Evolutionary conservation across 257 asterid genomes (phyloP).

Genomic region (Ajuga chamaepitys): DNA sequence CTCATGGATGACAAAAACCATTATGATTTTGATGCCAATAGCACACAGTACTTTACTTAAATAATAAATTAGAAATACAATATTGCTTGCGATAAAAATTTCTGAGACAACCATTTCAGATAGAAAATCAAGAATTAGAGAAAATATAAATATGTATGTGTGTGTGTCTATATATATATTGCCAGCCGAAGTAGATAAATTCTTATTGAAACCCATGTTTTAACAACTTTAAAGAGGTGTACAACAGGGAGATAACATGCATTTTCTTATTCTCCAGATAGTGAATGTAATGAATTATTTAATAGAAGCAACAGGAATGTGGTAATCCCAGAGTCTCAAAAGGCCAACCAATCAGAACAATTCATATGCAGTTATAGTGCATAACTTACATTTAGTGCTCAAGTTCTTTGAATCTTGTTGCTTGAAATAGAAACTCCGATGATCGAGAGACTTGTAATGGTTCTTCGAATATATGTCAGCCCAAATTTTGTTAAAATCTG

Average conservation of each 20-base stretch:
- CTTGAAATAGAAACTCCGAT: slow-evolving; percentile 65
- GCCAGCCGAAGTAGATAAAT: neutral
- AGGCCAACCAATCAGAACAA: neutral
- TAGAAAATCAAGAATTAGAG: neutral
- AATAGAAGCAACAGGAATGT: neutral
- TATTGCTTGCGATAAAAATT: neutral
- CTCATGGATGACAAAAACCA: neutral
- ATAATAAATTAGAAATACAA: neutral
- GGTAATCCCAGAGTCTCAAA: neutral
- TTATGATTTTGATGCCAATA: neutral
- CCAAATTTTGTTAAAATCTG: slow-evolving; percentile 63
- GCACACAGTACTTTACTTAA: neutral
- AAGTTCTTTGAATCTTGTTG: slow-evolving; percentile 68
- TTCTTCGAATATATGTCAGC: slow-evolving; percentile 62
- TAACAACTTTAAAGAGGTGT: too few species aligned
- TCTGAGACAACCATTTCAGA: neutral
- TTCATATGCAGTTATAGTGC: neutral
- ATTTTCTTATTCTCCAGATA: neutral
- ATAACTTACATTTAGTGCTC: slow-evolving; percentile 63
- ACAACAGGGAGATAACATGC: neutral
- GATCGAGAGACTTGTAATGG: slow-evolving; percentile 63
- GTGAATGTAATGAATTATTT: neutral
- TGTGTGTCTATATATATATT: neutral
- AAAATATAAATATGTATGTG: neutral
- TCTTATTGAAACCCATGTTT: neutral